Percentiles rank a stretch among this genome's conserved stretches.
phyloP scores from a whole-genome alignment of 345 rosid species.

The Leavenworthia alabamica region DNA sequence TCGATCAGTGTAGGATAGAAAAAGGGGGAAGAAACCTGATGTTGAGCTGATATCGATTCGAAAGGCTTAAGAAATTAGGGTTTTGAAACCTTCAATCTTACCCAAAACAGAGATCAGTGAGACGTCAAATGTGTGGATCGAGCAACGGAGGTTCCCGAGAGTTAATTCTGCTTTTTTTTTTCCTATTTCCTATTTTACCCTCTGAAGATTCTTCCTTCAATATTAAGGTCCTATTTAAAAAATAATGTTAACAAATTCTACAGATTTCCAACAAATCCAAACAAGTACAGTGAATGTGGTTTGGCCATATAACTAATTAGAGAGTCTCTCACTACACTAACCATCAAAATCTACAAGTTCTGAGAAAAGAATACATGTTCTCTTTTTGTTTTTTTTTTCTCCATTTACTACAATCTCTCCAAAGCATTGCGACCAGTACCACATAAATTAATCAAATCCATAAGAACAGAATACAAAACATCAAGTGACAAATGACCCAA shows the following conservation, averaged over 20 bases:
- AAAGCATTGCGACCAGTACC: conserved; percentile 37
- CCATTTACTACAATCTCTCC: conserved; percentile 12
- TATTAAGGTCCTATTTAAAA: too few relatives aligned
- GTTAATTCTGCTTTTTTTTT: not conserved
- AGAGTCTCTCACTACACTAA: not conserved
- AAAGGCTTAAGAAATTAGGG: conserved; percentile 7
- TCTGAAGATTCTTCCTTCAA: not conserved
- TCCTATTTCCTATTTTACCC: not conserved
- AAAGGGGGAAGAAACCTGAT: not conserved
- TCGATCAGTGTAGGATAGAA: not conserved
- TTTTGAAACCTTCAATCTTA: conserved; percentile 19
- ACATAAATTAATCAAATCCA: conserved; percentile 81
- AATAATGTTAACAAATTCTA: too few relatives aligned
- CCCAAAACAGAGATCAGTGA: not conserved
- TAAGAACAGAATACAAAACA: conserved; percentile 53
- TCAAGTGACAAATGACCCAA: conserved; percentile 74
- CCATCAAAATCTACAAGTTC: not conserved
- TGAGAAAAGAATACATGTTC: not conserved
- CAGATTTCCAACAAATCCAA: not conserved
- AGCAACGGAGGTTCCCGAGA: not conserved
- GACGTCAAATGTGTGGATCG: not conserved
- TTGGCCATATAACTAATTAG: not conserved
- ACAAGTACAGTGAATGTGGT: not conserved
- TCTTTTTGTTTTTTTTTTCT: not conserved
- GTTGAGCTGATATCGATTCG: not conserved